These are phyloP conservation scores for Zygoascus bituminiphila DNA, from an alignment of 805 yeast genomes.

Conservation along the genomic window DNA sequence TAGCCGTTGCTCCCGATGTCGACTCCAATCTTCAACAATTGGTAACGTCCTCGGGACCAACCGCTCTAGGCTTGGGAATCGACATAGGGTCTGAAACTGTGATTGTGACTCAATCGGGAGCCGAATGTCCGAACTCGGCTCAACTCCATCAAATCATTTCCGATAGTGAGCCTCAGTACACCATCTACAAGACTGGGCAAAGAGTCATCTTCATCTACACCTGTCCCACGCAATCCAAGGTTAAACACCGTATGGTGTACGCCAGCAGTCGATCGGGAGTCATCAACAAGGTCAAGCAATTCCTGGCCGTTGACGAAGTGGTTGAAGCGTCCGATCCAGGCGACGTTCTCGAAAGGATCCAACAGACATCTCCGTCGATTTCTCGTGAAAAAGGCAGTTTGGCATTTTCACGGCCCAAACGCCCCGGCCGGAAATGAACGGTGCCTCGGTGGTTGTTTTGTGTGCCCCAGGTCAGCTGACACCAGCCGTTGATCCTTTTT, in stretches of 20 bases:
- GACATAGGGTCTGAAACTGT: constrained; percentile 44
- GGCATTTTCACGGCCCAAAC: constrained; percentile 20
- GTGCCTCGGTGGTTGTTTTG: not conserved
- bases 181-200: constrained; percentile 22
- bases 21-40: constrained; percentile 19
- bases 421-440: constrained; percentile 17
- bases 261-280: constrained; percentile 57
- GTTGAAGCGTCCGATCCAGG: constrained; percentile 24
- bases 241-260: constrained; percentile 85
- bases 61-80: constrained; percentile 28
- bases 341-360: constrained; percentile 15
- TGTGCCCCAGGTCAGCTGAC: constrained; percentile 1
- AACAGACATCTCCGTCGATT: constrained; percentile 8
- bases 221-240: constrained; percentile 86
- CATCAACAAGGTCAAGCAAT: constrained; percentile 20
- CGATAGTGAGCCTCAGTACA: constrained; percentile 47
- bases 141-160: constrained; percentile 29
- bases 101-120: constrained; percentile 27
- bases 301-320: not conserved
- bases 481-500: too few species aligned
- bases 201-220: constrained; percentile 58
- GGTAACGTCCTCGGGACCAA: constrained; percentile 12
- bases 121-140: constrained; percentile 23
- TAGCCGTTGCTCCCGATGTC: constrained; percentile 17
- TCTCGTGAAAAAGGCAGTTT: constrained; percentile 5